phyloP scores from a whole-genome alignment of 192 early-diverging fungal species.

The Mortierella antarctica region DNA sequence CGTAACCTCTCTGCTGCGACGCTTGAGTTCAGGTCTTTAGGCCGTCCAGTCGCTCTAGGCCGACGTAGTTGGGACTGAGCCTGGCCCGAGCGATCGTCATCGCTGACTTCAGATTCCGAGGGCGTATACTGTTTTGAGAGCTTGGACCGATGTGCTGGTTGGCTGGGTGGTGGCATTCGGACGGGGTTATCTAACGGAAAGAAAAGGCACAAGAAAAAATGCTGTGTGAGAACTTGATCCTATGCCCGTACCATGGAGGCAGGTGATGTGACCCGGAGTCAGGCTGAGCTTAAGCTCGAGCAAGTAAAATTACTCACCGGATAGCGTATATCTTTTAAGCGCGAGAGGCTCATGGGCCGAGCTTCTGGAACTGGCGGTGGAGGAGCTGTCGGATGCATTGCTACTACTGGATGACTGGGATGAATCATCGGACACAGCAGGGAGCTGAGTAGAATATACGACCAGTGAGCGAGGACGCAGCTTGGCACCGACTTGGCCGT shows the following conservation, averaged over 20 bases:
- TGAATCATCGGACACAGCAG: constrained; percentile 4
- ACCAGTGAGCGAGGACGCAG: constrained; percentile 6
- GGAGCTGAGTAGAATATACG: constrained; percentile 12
- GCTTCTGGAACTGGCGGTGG: constrained; percentile 12
- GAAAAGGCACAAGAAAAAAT: neutral
- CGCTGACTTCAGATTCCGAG: constrained; percentile 41
- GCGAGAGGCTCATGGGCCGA: constrained; percentile 12
- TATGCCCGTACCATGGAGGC: neutral
- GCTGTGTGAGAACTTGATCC: too few relatives aligned
- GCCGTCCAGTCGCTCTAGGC: constrained; percentile 6
- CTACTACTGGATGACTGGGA: constrained; percentile 5
- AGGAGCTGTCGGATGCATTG: constrained; percentile 1
- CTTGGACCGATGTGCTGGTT: constrained; percentile 32
- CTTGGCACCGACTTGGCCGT: neutral
- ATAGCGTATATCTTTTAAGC: constrained; percentile 6
- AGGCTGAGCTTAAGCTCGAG: neutral
- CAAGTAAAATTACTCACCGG: constrained; percentile 6
- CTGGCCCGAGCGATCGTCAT: constrained; percentile 24
- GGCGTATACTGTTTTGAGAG: constrained; percentile 46
- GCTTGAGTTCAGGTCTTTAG: constrained; percentile 5
- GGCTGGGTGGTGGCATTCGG: constrained; percentile 18
- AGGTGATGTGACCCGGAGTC: neutral
- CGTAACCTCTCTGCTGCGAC: constrained; percentile 26
- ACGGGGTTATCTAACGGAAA: constrained; percentile 14
- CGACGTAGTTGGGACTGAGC: neutral